A percentile compares a stretch with the other conserved stretches of the same genome.
Evolutionary conservation across 441 rosid genomes (phyloP).

Genomic region (Eruca vesicaria): DNA sequence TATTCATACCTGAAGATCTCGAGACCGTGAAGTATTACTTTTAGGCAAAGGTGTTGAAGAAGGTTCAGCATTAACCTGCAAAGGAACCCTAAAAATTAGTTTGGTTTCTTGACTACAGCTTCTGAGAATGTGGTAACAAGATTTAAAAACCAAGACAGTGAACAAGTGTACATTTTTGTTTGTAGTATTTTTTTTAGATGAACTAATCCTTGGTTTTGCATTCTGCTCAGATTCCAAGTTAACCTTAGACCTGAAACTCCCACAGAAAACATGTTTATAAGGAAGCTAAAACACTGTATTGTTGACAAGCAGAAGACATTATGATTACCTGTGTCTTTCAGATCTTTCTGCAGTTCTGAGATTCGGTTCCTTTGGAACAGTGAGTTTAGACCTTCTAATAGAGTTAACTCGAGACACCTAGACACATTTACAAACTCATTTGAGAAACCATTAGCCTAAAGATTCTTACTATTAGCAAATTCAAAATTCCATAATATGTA

Average conservation of each 20-base stretch:
- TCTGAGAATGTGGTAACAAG: not conserved
- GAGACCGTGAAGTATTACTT: slow-evolving; percentile 36
- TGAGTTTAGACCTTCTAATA: slow-evolving; percentile 48
- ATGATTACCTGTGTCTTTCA: slow-evolving; percentile 53
- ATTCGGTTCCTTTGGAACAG: slow-evolving; percentile 77
- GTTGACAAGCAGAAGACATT: not conserved
- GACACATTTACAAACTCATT: not conserved
- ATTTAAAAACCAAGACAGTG: not conserved
- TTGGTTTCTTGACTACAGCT: not conserved
- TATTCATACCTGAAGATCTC: slow-evolving; percentile 53
- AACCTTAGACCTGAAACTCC: slow-evolving; percentile 53
- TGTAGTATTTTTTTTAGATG: slow-evolving; percentile 51
- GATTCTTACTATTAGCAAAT: not conserved
- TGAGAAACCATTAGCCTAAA: not conserved
- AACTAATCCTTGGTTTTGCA: slow-evolving; percentile 33
- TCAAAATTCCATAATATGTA: not conserved
- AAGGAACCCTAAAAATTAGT: not conserved
- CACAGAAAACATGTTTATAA: not conserved
- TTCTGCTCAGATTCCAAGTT: slow-evolving; percentile 35
- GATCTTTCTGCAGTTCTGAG: slow-evolving; percentile 80
- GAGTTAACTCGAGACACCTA: slow-evolving; percentile 47
- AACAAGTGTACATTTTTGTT: slow-evolving; percentile 51
- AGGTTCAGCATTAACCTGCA: slow-evolving; percentile 47
- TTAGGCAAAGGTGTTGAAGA: slow-evolving; percentile 41
- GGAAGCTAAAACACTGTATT: not conserved